Evolutionary conservation across 2,329 filamentous ascomycete genomes (phyloP), one percentile per base, ranked within the genome.

Genomic region (Pezicula carpinea): DNA sequence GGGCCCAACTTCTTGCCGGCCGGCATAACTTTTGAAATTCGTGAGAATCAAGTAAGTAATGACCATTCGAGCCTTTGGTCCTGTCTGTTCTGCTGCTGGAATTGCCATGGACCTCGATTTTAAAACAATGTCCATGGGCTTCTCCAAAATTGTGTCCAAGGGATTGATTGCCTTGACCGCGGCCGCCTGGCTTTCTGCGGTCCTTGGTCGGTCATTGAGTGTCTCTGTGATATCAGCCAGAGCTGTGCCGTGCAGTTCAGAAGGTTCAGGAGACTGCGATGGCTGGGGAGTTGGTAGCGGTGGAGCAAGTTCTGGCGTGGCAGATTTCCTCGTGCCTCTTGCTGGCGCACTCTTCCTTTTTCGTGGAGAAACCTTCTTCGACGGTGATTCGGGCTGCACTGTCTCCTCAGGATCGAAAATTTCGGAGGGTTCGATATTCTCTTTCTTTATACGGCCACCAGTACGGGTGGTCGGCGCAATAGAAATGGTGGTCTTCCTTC

Each of bases 11-110:
- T 95, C 86, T 66, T 99, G 93, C 52, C 87, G 77, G 4, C 93
- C 93, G 14, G 93, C 93, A 65, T 99, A 99, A 71, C 92, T 97
- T 73, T 99, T 99, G 80, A 99, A 99, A 68, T 99, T 99, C 55
- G 82, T 95, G 57, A 99, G 76, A 50, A 95, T 83, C 41, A 99
- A 75, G 64, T 96, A 89, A 15, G 89, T 93, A 55, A 99, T 92
- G 45, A 97, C 92, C 54, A 93, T 91, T 44, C 93, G 86, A 44
- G 89, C 75, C 65, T 91, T 95, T 1, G 90, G 87, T 0, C 79
- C 83, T 1, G 78, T 80, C 21, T 89, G 82, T 64, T 95, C 87
- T 36, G 88, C 80, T n/a, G 82, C 69, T 0, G 79, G 77, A 21
- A 82, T 73, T 2, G 80, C 76, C 61, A 85, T 73, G 29, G 85